Evolutionary conservation across 139 green algal genomes (phyloP).

Genomic region (Asterochloris sp.): DNA sequence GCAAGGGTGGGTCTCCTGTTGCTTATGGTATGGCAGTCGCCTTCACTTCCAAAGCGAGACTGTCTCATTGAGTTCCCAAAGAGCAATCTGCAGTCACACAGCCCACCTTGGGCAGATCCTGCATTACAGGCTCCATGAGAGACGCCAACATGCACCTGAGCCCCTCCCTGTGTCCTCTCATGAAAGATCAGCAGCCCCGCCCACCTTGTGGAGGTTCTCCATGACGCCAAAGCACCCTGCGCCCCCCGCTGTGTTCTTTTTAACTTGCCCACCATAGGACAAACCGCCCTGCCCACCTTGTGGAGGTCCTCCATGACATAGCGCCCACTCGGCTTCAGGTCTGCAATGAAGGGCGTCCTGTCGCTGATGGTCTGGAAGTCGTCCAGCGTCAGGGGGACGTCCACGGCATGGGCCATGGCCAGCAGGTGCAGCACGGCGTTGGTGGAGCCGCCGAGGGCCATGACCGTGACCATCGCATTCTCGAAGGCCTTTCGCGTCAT

Average conservation of each 20-base stretch:
- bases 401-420: slow-evolving; percentile 72
- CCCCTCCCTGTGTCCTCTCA: not conserved
- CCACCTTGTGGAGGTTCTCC: slow-evolving; percentile 96
- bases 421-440: slow-evolving; percentile 91
- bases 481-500: slow-evolving; percentile 94
- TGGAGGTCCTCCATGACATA: slow-evolving; percentile 99
- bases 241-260: not conserved
- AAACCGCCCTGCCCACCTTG: slow-evolving; percentile 50
- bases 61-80: too few relatives aligned
- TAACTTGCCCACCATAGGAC: not conserved
- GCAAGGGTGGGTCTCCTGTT: too few relatives aligned
- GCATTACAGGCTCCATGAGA: too few relatives aligned
- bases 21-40: too few relatives aligned
- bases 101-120: too few relatives aligned
- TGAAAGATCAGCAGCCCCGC: too few relatives aligned
- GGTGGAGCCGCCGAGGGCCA: slow-evolving; percentile 92
- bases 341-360: slow-evolving; percentile 90
- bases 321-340: slow-evolving; percentile 93
- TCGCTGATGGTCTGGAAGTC: slow-evolving; percentile 94
- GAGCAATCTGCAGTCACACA: too few relatives aligned
- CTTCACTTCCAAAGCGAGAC: too few relatives aligned
- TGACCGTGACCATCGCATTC: slow-evolving; percentile 92
- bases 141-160: not conserved
- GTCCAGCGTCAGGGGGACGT: slow-evolving; percentile 85
- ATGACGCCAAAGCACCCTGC: slow-evolving; percentile 42